These are phyloP conservation scores for Fomitopsis pulvina DNA, from an alignment of 768 basidiomycete genomes.

Conservation along the genomic window DNA sequence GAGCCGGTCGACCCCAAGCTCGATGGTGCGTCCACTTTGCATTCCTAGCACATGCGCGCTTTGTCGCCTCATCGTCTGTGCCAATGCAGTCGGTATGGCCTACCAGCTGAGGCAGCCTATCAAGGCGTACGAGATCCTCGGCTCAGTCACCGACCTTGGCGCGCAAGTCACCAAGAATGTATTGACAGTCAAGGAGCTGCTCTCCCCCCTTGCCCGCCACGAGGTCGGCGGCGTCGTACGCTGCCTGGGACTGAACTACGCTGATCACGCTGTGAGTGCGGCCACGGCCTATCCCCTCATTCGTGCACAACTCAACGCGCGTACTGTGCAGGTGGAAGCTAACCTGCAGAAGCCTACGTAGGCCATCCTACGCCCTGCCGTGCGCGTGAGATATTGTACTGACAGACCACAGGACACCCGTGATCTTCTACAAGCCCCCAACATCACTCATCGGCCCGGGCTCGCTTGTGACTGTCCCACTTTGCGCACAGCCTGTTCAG, in stretches of 20 bases:
- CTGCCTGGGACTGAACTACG: slow-evolving; percentile 77
- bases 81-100: slow-evolving; percentile 46
- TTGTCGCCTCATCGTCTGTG: background rate
- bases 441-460: slow-evolving; percentile 65
- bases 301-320: background rate
- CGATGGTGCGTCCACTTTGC: slow-evolving; percentile 44
- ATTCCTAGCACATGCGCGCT: background rate
- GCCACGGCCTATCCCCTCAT: background rate
- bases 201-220: slow-evolving; percentile 61
- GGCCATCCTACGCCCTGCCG: slow-evolving; percentile 15
- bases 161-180: slow-evolving; percentile 57
- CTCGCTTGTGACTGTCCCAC: slow-evolving; percentile 59
- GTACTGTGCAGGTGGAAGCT: slow-evolving; percentile 47
- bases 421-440: slow-evolving; percentile 77
- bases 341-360: slow-evolving; percentile 60
- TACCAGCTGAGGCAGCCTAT: slow-evolving; percentile 47
- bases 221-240: slow-evolving; percentile 60
- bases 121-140: slow-evolving; percentile 65
- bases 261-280: slow-evolving; percentile 67
- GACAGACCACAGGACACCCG: slow-evolving; percentile 40
- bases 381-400: background rate
- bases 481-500: slow-evolving; percentile 59
- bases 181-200: slow-evolving; percentile 64
- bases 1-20: slow-evolving; percentile 63
- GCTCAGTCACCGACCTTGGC: slow-evolving; percentile 59